Base-by-base conservation (phyloP, 306 rosid species). In the Rosa persica region DNA sequence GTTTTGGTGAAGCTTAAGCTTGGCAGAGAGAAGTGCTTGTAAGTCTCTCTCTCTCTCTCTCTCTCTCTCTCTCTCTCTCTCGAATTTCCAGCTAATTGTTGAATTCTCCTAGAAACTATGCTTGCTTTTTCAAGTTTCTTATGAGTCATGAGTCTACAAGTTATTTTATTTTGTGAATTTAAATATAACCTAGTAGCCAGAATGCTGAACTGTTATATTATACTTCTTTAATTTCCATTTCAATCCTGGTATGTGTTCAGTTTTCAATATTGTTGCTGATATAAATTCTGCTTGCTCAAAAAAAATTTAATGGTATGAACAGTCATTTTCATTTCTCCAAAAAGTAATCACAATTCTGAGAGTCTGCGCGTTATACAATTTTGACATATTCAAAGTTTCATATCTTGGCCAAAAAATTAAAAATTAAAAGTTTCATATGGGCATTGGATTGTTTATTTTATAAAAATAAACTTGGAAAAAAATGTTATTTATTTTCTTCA, bases 31-130 rank as follows among this genome's bases (percentile, higher is more conserved):
- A 77, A 73, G 77, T 80, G 82, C 67, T 69, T 73, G 57, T 70
- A 80, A 86, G 82, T 88, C 67, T 70, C 13, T 77, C 75, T 81
- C 69, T 27, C 78, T 81, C 77, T 78, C 57, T 30, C 34, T 30
- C 47, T 52, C 52, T 9, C 23, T 52, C 52, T 9, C 23, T 6
- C 27, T n/a, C 74, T 36, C n/a, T 27, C 62, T 75, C 4, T 11
- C 17, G 30, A 17, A 20, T 48, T 62, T 60, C 19, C 25, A 47
- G 7, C 27, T 27, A 0, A 25, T 70, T 60, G 68, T 70, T 76
- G 46, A 62, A 51, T 27, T 70, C 60, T 47, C 76, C 54, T 71
- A 77, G 84, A 78, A 69, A 82, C 76, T 78, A 66, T 72, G 70
- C 73, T 70, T 64, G 11, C 68, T 23, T 65, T 15, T 25, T 9